Conservation (phyloP, 306 rosid species). For the Lathyrus aphaca region DNA sequence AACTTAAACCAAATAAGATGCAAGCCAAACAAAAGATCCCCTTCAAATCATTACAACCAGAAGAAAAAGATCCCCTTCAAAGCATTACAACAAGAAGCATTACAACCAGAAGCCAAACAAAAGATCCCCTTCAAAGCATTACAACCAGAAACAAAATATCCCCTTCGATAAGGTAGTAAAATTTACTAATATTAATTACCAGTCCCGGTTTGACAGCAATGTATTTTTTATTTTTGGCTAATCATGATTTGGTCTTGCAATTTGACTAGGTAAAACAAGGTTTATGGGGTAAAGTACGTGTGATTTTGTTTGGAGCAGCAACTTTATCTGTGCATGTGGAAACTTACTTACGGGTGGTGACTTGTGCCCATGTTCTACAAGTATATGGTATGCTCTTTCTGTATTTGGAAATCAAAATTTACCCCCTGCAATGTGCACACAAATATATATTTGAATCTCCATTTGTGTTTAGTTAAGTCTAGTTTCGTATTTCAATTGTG, state of each 20-base stretch:
- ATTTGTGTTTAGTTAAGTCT: conserved; percentile 12
- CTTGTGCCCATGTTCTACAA: conserved; percentile 91
- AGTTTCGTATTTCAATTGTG: conserved; percentile 15
- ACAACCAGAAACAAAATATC: no score
- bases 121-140: no score
- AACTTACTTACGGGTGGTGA: conserved; percentile 77
- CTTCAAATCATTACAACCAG: no score
- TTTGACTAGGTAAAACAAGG: conserved; percentile 79
- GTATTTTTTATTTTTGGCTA: conserved; percentile 40
- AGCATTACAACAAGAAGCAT: no score
- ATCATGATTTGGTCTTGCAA: conserved; percentile 34
- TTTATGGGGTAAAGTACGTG: conserved; percentile 87
- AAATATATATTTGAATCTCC: conserved; percentile 7
- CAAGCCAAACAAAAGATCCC: no score
- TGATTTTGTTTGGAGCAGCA: conserved; percentile 95
- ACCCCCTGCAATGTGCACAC: not conserved
- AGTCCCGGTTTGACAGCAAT: not conserved
- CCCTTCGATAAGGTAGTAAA: conserved; percentile 77
- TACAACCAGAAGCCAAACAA: no score
- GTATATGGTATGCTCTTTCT: conserved; percentile 80
- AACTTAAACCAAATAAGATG: no score
- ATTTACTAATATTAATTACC: conserved; percentile 4
- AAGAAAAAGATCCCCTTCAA: no score
- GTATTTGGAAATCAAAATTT: conserved; percentile 14
- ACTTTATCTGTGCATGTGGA: conserved; percentile 86